These are phyloP conservation scores for Arthroderma uncinatum DNA, from an alignment of 2,329 filamentous ascomycete genomes.

Conservation along the genomic window DNA sequence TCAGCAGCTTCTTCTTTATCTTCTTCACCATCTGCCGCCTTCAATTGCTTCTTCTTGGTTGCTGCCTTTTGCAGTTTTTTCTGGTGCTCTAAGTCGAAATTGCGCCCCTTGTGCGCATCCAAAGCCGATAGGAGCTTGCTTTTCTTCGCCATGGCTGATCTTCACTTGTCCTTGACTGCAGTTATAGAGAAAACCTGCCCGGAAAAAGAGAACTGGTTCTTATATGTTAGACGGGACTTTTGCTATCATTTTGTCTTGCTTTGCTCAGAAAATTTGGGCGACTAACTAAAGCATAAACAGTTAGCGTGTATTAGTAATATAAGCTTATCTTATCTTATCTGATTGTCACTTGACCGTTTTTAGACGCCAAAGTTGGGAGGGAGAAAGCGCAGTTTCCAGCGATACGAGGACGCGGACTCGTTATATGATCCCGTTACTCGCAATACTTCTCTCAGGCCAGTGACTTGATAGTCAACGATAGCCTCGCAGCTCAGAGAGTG, in stretches of 20 bases:
- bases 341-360: background rate
- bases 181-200: background rate
- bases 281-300: conserved; percentile 1
- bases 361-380: background rate
- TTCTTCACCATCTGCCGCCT: conserved; percentile 17
- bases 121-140: conserved; percentile 50
- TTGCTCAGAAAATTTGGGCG: conserved; percentile 9
- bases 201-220: background rate
- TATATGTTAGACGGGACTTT: background rate
- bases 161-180: conserved; percentile 9
- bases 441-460: background rate
- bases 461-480: background rate
- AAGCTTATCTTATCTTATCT: conserved; percentile 8
- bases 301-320: background rate
- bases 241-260: background rate
- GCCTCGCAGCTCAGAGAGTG: no score
- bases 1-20: conserved; percentile 13
- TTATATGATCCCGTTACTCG: background rate
- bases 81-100: conserved; percentile 68
- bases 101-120: conserved; percentile 48
- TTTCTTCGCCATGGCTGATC: conserved; percentile 39
- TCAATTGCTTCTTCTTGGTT: conserved; percentile 36
- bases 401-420: background rate
- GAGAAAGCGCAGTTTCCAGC: background rate
- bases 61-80: conserved; percentile 49